Conservation (phyloP, 73 alveolate genomes). For the Paramecium caudatum region DNA sequence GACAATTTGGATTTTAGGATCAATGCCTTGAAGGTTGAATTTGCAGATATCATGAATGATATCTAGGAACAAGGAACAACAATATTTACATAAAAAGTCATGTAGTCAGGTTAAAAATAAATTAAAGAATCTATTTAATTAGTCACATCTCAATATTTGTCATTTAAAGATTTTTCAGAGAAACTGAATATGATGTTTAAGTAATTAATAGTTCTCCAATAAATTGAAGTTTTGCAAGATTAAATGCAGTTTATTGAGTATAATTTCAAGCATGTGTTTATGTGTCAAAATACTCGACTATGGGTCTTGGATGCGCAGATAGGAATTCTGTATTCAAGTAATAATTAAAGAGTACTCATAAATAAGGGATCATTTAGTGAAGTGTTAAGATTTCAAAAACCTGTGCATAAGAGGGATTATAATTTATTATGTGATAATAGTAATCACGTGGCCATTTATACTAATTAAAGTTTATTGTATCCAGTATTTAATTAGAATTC, state of each 20-base stretch:
- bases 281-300: constrained; percentile 22
- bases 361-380: constrained; percentile 64
- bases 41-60: constrained; percentile 54
- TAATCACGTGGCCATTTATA: background rate
- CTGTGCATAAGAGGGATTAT: constrained; percentile 30
- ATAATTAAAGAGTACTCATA: constrained; percentile 22
- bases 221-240: background rate
- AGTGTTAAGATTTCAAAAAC: constrained; percentile 53
- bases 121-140: constrained; percentile 41
- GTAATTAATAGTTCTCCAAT: background rate
- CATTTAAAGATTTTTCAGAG: constrained; percentile 60
- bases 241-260: constrained; percentile 17
- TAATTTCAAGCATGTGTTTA: constrained; percentile 48
- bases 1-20: constrained; percentile 43
- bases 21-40: constrained; percentile 50
- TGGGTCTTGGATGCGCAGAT: constrained; percentile 46
- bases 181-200: constrained; percentile 23
- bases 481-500: constrained; percentile 28
- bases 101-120: constrained; percentile 30
- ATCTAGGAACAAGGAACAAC: constrained; percentile 56
- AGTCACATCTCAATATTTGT: constrained; percentile 16
- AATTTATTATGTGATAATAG: background rate
- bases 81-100: constrained; percentile 25
- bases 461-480: constrained; percentile 36
- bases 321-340: constrained; percentile 30